Conservation (phyloP, 2,329 filamentous ascomycete species). For the Trichoderma sp. region DNA sequence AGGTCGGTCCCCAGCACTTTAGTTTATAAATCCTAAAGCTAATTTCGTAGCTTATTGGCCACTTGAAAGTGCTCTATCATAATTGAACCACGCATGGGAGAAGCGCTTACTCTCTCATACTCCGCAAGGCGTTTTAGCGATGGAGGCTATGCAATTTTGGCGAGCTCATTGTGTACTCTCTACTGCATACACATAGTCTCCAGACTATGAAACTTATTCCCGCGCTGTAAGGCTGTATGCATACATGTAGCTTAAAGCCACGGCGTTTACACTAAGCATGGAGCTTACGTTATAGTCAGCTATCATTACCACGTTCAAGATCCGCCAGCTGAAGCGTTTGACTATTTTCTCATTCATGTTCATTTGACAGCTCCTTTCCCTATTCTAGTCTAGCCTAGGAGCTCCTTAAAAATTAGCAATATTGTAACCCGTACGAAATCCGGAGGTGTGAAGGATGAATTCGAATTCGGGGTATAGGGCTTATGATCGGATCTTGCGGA, state of each 20-base stretch:
- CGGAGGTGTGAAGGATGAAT: background rate
- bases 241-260: background rate
- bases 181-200: background rate
- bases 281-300: conserved; percentile 14
- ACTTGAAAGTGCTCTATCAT: background rate
- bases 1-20: background rate
- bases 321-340: background rate
- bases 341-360: background rate
- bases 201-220: background rate
- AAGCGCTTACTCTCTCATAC: background rate
- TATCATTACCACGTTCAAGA: background rate
- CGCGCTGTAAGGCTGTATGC: background rate
- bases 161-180: background rate
- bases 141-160: background rate
- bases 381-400: background rate
- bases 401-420: background rate
- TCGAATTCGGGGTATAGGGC: background rate
- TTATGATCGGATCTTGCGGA: background rate
- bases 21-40: background rate
- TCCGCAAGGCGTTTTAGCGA: background rate
- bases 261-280: background rate
- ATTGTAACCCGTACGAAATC: no score
- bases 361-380: background rate
- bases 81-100: background rate
- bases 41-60: background rate